Conservation (phyloP, 1,284 basidiomycete genomes). For the Retiboletus fuscus region DNA sequence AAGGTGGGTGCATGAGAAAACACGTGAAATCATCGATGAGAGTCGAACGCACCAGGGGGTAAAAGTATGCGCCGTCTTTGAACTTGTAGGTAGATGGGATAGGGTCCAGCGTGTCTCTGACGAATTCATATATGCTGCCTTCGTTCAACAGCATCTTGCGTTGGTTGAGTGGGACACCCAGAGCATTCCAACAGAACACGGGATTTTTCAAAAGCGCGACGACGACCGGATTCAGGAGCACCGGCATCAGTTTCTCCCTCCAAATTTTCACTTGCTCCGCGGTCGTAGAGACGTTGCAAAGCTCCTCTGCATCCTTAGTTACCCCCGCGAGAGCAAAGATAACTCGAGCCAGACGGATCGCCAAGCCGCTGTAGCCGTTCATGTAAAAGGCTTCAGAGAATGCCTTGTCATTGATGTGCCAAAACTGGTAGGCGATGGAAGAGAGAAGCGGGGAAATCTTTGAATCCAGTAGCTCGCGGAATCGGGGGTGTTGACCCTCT, state of each 20-base stretch:
- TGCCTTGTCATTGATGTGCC: constrained; percentile 73
- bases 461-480: constrained; percentile 73
- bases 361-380: constrained; percentile 79
- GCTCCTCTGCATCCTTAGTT: constrained; percentile 63
- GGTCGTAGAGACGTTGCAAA: constrained; percentile 69
- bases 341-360: constrained; percentile 73
- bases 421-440: constrained; percentile 82
- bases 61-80: constrained; percentile 76
- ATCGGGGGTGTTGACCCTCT: constrained; percentile 70
- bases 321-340: constrained; percentile 75
- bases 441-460: constrained; percentile 81
- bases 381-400: constrained; percentile 80
- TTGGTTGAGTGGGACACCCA: constrained; percentile 85
- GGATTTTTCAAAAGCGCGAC: constrained; percentile 72
- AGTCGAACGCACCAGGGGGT: constrained; percentile 58
- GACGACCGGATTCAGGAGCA: constrained; percentile 76
- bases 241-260: constrained; percentile 69
- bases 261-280: constrained; percentile 78
- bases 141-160: constrained; percentile 76
- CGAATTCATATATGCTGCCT: constrained; percentile 65
- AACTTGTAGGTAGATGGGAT: constrained; percentile 63
- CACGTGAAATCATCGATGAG: background rate
- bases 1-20: background rate
- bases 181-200: constrained; percentile 85
- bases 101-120: constrained; percentile 63